A percentile compares a stretch with the other conserved stretches of the same genome.
Evolutionary conservation across 2,329 filamentous ascomycete genomes (phyloP).

Genomic region (Fusarium lyarnte): DNA sequence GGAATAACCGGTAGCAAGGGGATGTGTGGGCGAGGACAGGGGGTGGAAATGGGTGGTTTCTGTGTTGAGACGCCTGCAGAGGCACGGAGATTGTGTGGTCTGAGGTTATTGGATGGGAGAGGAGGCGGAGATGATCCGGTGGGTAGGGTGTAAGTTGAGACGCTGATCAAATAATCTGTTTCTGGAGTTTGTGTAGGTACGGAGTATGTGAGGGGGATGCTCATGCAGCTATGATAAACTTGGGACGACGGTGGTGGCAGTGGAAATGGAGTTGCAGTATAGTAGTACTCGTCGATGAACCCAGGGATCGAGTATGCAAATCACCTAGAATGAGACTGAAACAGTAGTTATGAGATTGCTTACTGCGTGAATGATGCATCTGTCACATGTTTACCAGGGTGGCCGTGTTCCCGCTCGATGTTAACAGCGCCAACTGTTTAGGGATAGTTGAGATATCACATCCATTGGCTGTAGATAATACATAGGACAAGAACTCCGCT

Average conservation of each 20-base stretch:
- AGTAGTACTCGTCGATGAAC: not conserved
- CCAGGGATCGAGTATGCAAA: not conserved
- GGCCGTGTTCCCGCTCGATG: not conserved
- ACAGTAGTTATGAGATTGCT: not conserved
- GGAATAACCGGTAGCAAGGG: slow-evolving; percentile 23
- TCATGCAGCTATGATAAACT: slow-evolving; percentile 11
- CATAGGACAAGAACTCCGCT: not conserved
- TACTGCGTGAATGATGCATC: not conserved
- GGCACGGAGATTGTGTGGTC: slow-evolving; percentile 3
- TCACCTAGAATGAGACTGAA: not conserved
- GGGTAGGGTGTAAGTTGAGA: slow-evolving; percentile 2
- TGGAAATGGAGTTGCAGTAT: not conserved
- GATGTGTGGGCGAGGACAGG: slow-evolving; percentile 12
- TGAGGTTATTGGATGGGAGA: slow-evolving; percentile 6
- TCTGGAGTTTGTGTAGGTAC: not conserved
- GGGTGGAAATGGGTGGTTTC: slow-evolving; percentile 24
- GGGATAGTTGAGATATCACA: not conserved
- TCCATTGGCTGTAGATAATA: not conserved
- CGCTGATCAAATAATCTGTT: slow-evolving; percentile 11
- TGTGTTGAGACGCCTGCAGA: slow-evolving; percentile 30
- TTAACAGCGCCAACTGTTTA: not conserved
- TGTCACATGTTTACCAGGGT: slow-evolving; percentile 12
- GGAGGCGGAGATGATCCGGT: slow-evolving; percentile 7
- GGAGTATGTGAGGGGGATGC: not conserved
- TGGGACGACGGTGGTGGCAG: not conserved